These are phyloP conservation scores for Cytospora mali DNA, from an alignment of 2,329 filamentous ascomycete species.

Conservation along the genomic window DNA sequence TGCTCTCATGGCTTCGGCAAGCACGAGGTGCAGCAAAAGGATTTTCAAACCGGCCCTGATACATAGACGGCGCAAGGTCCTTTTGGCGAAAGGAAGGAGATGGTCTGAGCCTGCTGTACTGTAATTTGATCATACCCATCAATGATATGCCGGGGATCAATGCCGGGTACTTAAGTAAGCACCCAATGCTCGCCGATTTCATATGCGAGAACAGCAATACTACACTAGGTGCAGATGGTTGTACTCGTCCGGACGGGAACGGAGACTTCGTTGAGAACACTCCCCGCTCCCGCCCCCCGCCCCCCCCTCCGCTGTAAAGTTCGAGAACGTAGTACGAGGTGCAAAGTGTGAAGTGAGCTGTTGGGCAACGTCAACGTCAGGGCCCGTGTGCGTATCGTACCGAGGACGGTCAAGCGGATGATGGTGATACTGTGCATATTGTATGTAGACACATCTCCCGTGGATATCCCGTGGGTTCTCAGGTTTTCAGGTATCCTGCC, in stretches of 20 bases:
- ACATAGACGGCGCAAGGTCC: no score
- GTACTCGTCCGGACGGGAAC: not conserved
- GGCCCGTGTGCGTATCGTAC: slow-evolving; percentile 8
- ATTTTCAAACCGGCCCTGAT: not conserved
- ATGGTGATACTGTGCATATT: not conserved
- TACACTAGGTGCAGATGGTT: not conserved
- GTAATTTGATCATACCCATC: no score
- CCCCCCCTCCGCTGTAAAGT: not conserved
- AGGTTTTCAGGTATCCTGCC: no score
- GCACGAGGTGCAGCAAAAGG: not conserved
- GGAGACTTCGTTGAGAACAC: not conserved
- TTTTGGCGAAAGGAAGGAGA: no score
- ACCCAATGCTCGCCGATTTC: no score
- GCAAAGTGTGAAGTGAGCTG: not conserved
- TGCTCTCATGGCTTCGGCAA: not conserved
- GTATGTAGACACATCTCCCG: no score
- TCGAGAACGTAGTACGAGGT: not conserved
- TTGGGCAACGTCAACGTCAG: slow-evolving; percentile 10
- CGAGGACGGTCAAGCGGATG: not conserved
- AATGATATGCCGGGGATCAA: no score
- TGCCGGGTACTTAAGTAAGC: no score
- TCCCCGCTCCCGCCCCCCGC: no score
- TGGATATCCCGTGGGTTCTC: no score
- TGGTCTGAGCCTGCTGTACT: no score
- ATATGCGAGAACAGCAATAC: no score